phyloP scores from a whole-genome alignment of 495 filamentous ascomycete genomes.

The Sphaerosporella brunnea region DNA sequence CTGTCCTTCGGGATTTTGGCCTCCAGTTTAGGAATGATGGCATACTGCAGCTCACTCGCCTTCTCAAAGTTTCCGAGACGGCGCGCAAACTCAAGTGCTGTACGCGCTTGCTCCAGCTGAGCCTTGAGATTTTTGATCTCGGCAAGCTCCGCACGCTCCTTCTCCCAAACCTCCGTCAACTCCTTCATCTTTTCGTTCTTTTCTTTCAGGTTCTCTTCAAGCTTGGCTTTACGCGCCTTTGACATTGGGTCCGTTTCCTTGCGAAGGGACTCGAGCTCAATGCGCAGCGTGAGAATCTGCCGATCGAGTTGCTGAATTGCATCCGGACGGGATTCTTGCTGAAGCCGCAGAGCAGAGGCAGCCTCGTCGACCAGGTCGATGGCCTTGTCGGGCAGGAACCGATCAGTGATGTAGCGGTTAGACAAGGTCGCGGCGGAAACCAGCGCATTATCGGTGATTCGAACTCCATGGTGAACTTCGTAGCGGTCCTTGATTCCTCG shows the following conservation, averaged over 20 bases:
- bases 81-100: slow-evolving; percentile 75
- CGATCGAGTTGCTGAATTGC: slow-evolving; percentile 79
- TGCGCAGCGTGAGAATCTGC: slow-evolving; percentile 91
- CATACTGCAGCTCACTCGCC: slow-evolving; percentile 74
- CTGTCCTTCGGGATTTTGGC: slow-evolving; percentile 62
- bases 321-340: slow-evolving; percentile 94
- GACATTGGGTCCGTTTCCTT: slow-evolving; percentile 86
- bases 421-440: slow-evolving; percentile 83
- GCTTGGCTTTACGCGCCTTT: slow-evolving; percentile 68
- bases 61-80: slow-evolving; percentile 78
- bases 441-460: slow-evolving; percentile 81
- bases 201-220: slow-evolving; percentile 53
- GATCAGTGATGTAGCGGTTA: slow-evolving; percentile 91
- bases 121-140: slow-evolving; percentile 69
- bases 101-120: slow-evolving; percentile 61
- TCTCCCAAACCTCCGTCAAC: slow-evolving; percentile 70
- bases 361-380: slow-evolving; percentile 96
- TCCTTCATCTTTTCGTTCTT: slow-evolving; percentile 50
- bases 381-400: slow-evolving; percentile 89
- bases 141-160: slow-evolving; percentile 70
- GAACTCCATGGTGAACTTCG: slow-evolving; percentile 86
- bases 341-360: slow-evolving; percentile 69
- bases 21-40: slow-evolving; percentile 66
- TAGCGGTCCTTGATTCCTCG: slow-evolving; percentile 90
- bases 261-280: slow-evolving; percentile 85